Evolutionary conservation across 2,329 filamentous ascomycete species (phyloP), one percentile per base, ranked within the genome.

Genomic region (Cercospora citrullina): DNA sequence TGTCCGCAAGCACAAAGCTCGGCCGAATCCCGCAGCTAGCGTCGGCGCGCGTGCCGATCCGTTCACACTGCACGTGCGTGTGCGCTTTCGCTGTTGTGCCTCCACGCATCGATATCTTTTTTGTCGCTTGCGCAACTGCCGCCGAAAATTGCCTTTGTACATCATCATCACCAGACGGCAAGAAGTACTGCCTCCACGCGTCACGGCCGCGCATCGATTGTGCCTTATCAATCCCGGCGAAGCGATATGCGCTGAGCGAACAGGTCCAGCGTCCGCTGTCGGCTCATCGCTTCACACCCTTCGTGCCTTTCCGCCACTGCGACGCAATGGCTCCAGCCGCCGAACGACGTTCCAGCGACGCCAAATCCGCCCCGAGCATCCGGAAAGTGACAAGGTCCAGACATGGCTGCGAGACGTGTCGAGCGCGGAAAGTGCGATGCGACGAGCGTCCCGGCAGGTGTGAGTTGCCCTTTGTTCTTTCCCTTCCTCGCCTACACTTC

Each of bases 341-440:
- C 18, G 61, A 63, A 48, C 26, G 61, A 39, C 45, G 45, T 30
- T 33, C 45, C 45, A 57, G 30, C 62, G 62, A 64, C 33, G 61
- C 61, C 48, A 64, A 57, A 31, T 10, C 55, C 64, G 26, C 60
- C 36, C n/a, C 60, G 10, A 36, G 23, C 48, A 23, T 39, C 59
- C 28, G 67, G 57, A 64, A 64, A 51, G 63, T 67, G 33, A 71
- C 65, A 5, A 53, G 67, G 21, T 67, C 73, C 57, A 26, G 71
- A 14, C 60, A 64, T 8, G 72, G 72, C 28, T 73, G 72, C 59
- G 71, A 72, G 59, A 73, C 72, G 5, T 73, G 72, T 63, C 65
- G 72, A 14, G 71, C 72, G 21, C 58, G 72, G 23, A 74, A 74
- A 58, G 70, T 73, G 28, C 68, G 69, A 26, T 73, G 71, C 33